Evolutionary conservation across 108 stramenopile genomes (phyloP), one percentile per base, ranked within the genome.

Genomic region (Cylindrotheca fusiformis): DNA sequence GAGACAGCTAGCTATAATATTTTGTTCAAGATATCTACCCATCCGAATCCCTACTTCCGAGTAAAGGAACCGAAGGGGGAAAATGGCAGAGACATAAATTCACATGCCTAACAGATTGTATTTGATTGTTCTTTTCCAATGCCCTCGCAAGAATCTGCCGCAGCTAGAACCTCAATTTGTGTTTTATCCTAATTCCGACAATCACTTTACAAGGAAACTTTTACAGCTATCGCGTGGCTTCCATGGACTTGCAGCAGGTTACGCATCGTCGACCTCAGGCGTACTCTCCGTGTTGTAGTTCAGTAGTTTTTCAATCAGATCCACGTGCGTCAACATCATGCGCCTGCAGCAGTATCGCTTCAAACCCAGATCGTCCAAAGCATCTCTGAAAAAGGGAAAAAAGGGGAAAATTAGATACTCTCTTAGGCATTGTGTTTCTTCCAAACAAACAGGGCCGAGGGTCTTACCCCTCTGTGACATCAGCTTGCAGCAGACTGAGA

Each of bases 271-370:
- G 20, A 50, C 59, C 24, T 32, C 84, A 48, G 91, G 88, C 0
- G 90, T 65, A 55, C 82, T 82, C 82, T 95, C 95, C 0, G 95
- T 96, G 76, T 99, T 99, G 87, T 99, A 99, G 75, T 99, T 98
- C 52, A 99, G 84, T 22, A 99, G 78, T 73, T 99, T 99, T 76
- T 98, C 97, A 72, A 99, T 99, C 41, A 99, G 81, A 79, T 99
- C 99, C 4, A 99, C 99, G 69, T 99, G 99, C 5, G 99, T 99
- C 53, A 98, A 80, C 77, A 99, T 70, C 99, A 99, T 99, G 46
- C 99, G 78, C 52, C 99, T 80, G 75, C 99, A 99, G 86, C 99
- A 99, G 68, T 99, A 99, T 82, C 99, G 63, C 69, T 92, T 91
- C 29, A 99, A 80, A 22, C 97, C 98, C 31, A 99, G 77, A 79